Conservation (phyloP, 805 yeast species). For the Diddensiella caesifluorescens region DNA sequence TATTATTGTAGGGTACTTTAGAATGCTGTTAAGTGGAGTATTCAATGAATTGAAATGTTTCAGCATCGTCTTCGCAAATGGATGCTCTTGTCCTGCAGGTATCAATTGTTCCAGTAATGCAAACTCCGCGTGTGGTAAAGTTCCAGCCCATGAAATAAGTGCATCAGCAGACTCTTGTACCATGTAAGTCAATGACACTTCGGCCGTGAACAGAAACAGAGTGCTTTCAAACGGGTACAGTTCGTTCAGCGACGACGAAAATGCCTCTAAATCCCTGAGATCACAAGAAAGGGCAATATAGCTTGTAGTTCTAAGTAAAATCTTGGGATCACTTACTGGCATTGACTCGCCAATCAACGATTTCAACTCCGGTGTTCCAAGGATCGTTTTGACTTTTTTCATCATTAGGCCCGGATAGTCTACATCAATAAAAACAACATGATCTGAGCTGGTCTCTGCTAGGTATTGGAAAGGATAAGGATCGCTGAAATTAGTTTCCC, state of each 20-base stretch:
- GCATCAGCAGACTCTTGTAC: slow-evolving; percentile 57
- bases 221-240: slow-evolving; percentile 17
- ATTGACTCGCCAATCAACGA: slow-evolving; percentile 39
- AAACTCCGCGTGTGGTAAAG: slow-evolving; percentile 50
- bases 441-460: slow-evolving; percentile 31
- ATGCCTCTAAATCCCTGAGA: slow-evolving; percentile 43
- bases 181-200: slow-evolving; percentile 81
- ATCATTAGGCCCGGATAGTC: slow-evolving; percentile 68
- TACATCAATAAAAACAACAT: slow-evolving; percentile 57
- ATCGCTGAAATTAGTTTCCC: slow-evolving; percentile 29
- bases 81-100: slow-evolving; percentile 57
- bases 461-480: slow-evolving; percentile 53
- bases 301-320: slow-evolving; percentile 30
- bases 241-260: slow-evolving; percentile 23
- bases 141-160: slow-evolving; percentile 44
- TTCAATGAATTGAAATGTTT: slow-evolving; percentile 60
- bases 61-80: slow-evolving; percentile 72
- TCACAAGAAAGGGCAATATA: slow-evolving; percentile 67
- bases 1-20: slow-evolving; percentile 45
- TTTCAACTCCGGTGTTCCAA: slow-evolving; percentile 42
- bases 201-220: slow-evolving; percentile 58
- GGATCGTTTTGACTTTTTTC: slow-evolving; percentile 51
- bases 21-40: slow-evolving; percentile 65
- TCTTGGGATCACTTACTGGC: not conserved
- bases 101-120: slow-evolving; percentile 64